phyloP scores from a whole-genome alignment of 352 stramenopile genomes.

The Globisporangium irregulare region DNA sequence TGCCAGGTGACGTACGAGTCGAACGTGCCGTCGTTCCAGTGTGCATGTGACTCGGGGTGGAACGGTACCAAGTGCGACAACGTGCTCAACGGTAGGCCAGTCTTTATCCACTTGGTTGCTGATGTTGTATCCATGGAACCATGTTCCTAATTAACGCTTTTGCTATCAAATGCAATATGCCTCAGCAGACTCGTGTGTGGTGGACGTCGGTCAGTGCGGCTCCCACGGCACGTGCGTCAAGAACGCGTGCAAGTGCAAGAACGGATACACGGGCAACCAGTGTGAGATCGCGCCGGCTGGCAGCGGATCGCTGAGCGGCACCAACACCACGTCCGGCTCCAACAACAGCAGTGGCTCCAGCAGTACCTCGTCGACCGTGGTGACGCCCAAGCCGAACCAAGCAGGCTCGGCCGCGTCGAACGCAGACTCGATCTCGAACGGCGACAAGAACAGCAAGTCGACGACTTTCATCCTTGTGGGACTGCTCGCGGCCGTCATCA shows the following conservation, averaged over 20 bases:
- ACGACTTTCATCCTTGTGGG: slow-evolving; percentile 68
- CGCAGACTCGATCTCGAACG: slow-evolving; percentile 23
- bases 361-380: slow-evolving; percentile 12
- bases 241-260: slow-evolving; percentile 33
- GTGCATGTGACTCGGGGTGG: slow-evolving; percentile 64
- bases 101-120: neutral
- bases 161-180: neutral
- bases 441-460: slow-evolving; percentile 34
- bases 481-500: slow-evolving; percentile 54
- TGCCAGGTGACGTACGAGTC: slow-evolving; percentile 38
- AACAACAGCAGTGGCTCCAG: slow-evolving; percentile 1
- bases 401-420: slow-evolving; percentile 16
- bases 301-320: slow-evolving; percentile 8
- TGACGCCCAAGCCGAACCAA: slow-evolving; percentile 12
- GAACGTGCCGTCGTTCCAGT: slow-evolving; percentile 46
- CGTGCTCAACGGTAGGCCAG: slow-evolving; percentile 34
- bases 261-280: slow-evolving; percentile 44
- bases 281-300: slow-evolving; percentile 37
- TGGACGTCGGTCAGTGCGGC: slow-evolving; percentile 41
- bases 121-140: neutral
- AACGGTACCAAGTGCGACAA: slow-evolving; percentile 65
- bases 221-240: slow-evolving; percentile 39
- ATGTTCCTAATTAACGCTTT: neutral
- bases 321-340: slow-evolving; percentile 3
- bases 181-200: slow-evolving; percentile 35